Conservation (phyloP, 2,329 filamentous ascomycete species). For the Fusarium falciforme region DNA sequence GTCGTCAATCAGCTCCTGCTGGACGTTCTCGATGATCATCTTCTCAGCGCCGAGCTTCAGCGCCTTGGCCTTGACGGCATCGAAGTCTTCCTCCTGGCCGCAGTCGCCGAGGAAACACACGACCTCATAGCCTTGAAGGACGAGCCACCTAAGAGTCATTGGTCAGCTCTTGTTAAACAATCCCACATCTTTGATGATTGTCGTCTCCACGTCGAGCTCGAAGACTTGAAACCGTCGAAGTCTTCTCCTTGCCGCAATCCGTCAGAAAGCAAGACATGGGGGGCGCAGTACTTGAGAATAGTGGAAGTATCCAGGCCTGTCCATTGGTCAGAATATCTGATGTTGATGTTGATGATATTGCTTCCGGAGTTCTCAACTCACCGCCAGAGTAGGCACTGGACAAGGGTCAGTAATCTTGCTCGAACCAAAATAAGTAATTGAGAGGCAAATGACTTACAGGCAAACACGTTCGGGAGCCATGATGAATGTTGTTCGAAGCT, state of each 20-base stretch:
- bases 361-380: conserved; percentile 1
- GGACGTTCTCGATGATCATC: conserved; percentile 70
- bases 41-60: conserved; percentile 46
- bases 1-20: conserved; percentile 79
- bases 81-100: conserved; percentile 77
- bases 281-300: conserved; percentile 43
- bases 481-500: conserved; percentile 4
- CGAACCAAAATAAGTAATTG: conserved; percentile 3
- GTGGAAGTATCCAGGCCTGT: conserved; percentile 55
- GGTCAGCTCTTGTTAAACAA: conserved; percentile 3
- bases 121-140: conserved; percentile 43
- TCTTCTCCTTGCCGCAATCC: neutral
- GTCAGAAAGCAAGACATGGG: conserved; percentile 1
- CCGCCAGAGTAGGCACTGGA: conserved; percentile 3
- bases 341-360: conserved; percentile 5
- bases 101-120: conserved; percentile 69
- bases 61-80: conserved; percentile 77
- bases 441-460: conserved; percentile 5
- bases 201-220: conserved; percentile 2
- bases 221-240: conserved; percentile 7
- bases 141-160: conserved; percentile 51
- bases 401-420: conserved; percentile 4
- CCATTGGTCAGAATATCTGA: conserved; percentile 8
- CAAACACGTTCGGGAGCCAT: conserved; percentile 8
- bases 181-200: conserved; percentile 1